phyloP scores from a whole-genome alignment of 306 rosid species.

The Glycine tomentella region DNA sequence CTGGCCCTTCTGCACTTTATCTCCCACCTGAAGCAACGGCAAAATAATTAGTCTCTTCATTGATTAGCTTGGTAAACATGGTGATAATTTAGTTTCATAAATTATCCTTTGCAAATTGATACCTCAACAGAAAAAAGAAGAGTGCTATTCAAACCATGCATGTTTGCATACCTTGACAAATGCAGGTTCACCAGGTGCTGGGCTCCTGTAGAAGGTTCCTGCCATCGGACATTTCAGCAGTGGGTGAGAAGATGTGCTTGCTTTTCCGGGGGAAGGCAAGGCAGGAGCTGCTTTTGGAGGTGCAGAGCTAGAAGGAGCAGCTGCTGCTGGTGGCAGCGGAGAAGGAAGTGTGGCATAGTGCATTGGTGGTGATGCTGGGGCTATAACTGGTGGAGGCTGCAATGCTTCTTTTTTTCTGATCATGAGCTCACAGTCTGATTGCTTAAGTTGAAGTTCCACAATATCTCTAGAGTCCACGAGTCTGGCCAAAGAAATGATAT shows the following conservation, averaged over 20 bases:
- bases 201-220: slow-evolving; percentile 81
- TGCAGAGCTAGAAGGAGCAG: slow-evolving; percentile 57
- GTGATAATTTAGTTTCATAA: slow-evolving; percentile 1
- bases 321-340: slow-evolving; percentile 45
- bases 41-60: slow-evolving; percentile 24
- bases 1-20: slow-evolving; percentile 92
- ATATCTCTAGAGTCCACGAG: slow-evolving; percentile 97
- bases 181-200: slow-evolving; percentile 89
- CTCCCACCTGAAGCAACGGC: slow-evolving; percentile 78
- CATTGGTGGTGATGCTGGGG: slow-evolving; percentile 49
- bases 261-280: slow-evolving; percentile 66
- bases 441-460: slow-evolving; percentile 84
- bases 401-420: slow-evolving; percentile 88
- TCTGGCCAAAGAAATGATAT: slow-evolving; percentile 57
- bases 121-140: slow-evolving; percentile 20
- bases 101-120: slow-evolving; percentile 16
- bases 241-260: slow-evolving; percentile 69
- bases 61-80: neutral
- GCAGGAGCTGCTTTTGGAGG: slow-evolving; percentile 59
- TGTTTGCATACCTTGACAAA: slow-evolving; percentile 72
- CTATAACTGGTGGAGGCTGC: slow-evolving; percentile 58
- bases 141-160: neutral
- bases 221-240: slow-evolving; percentile 91
- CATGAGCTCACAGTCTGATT: slow-evolving; percentile 72
- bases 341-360: slow-evolving; percentile 54